Evolutionary conservation across 345 rosid species (phyloP).

Genomic region (Atalantia buxifolia): DNA sequence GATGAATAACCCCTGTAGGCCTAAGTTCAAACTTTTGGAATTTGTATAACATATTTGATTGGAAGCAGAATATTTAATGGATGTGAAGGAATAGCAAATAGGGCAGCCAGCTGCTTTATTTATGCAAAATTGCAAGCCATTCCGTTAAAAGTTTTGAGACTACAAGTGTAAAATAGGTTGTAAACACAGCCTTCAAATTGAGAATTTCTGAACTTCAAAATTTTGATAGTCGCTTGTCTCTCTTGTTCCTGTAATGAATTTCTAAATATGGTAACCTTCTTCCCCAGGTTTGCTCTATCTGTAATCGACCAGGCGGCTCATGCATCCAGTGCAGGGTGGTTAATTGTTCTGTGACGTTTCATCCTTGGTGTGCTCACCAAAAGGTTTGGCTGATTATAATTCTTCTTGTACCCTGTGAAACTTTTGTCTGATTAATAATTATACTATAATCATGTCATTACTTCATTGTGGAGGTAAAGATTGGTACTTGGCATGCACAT

Average conservation of each 20-base stretch:
- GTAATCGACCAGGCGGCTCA: conserved; percentile 46
- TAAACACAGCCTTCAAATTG: background rate
- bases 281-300: conserved; percentile 43
- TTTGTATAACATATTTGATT: background rate
- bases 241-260: background rate
- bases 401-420: background rate
- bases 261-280: background rate
- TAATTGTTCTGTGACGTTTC: conserved; percentile 39
- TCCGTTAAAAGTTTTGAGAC: background rate
- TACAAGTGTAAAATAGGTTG: background rate
- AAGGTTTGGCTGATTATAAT: conserved; percentile 27
- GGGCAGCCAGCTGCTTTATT: background rate
- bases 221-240: background rate
- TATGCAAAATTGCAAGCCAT: background rate
- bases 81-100: background rate
- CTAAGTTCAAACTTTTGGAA: background rate
- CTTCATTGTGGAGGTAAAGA: background rate
- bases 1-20: background rate
- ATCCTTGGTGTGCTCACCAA: conserved; percentile 60
- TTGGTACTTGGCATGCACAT: background rate
- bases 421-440: background rate
- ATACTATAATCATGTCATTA: background rate
- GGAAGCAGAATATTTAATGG: background rate
- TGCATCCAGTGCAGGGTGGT: conserved; percentile 47
- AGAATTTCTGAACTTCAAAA: background rate